Evolutionary conservation across 2,329 filamentous ascomycete species (phyloP).

Genomic region (Capronia americana): DNA sequence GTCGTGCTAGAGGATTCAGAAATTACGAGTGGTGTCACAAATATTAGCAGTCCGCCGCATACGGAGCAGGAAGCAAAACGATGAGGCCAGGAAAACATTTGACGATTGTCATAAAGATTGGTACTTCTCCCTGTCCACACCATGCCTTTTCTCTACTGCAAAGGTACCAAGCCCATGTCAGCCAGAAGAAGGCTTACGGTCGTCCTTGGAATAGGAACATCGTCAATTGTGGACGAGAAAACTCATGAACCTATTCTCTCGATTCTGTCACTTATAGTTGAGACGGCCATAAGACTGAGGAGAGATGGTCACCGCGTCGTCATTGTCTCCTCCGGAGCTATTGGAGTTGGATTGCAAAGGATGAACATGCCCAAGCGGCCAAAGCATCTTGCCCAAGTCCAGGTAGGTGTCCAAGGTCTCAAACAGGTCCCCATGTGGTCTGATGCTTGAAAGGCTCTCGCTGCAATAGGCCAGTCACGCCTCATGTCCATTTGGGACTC

Average conservation of each 20-base stretch:
- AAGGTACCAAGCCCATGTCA: not conserved
- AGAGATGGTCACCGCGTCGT: constrained; percentile 94
- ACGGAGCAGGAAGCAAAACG: constrained; percentile 40
- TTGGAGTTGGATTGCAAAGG: constrained; percentile 87
- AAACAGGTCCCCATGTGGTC: not conserved
- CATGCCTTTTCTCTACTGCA: constrained; percentile 20
- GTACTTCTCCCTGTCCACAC: constrained; percentile 54
- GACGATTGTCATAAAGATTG: constrained; percentile 85
- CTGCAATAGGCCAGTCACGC: constrained; percentile 93
- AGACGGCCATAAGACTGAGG: constrained; percentile 84
- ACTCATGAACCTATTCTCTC: constrained; percentile 93
- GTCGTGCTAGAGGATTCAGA: not conserved
- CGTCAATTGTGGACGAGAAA: constrained; percentile 97
- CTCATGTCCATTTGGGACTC: constrained; percentile 96
- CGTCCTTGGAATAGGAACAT: constrained; percentile 81
- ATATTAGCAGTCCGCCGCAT: constrained; percentile 6
- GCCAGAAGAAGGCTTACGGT: constrained; percentile 27
- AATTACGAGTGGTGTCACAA: constrained; percentile 22
- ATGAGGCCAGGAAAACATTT: constrained; percentile 72
- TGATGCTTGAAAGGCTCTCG: constrained; percentile 68
- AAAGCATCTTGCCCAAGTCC: constrained; percentile 86
- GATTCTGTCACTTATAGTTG: constrained; percentile 88
- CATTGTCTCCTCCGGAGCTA: constrained; percentile 95
- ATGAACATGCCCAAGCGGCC: constrained; percentile 89
- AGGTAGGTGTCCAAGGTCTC: constrained; percentile 58